Evolutionary conservation across 768 basidiomycete genomes (phyloP).

Genomic region (Leccinellum rugosiceps): DNA sequence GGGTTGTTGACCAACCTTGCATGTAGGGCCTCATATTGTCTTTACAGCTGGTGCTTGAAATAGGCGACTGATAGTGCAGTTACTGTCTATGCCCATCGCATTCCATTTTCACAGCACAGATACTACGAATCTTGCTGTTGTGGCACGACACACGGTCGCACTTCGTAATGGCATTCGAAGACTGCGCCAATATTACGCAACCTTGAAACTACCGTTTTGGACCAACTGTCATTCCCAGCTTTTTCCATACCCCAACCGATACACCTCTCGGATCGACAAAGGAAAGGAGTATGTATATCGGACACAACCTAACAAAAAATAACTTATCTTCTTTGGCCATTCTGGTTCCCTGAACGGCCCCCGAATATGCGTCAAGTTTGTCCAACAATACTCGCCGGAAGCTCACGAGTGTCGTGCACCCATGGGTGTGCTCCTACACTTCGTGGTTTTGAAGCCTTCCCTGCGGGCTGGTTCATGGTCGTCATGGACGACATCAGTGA

Average conservation of each 20-base stretch:
- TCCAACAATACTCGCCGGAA: slow-evolving; percentile 21
- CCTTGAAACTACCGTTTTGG: not conserved
- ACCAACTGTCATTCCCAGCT: not conserved
- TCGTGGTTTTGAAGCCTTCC: slow-evolving; percentile 20
- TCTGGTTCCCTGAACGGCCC: not conserved
- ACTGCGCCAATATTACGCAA: slow-evolving; percentile 24
- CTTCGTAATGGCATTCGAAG: not conserved
- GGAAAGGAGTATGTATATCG: slow-evolving; percentile 12
- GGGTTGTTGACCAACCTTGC: not conserved
- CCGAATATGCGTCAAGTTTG: slow-evolving; percentile 31
- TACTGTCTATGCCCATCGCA: too few relatives aligned
- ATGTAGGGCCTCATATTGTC: slow-evolving; percentile 24
- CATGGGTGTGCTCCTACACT: slow-evolving; percentile 29
- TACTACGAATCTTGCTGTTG: not conserved
- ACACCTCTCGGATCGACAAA: slow-evolving; percentile 7
- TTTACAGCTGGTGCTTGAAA: slow-evolving; percentile 14
- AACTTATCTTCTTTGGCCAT: slow-evolving; percentile 11
- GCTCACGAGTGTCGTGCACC: slow-evolving; percentile 23
- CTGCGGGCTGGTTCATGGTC: slow-evolving; percentile 33
- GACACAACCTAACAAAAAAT: slow-evolving; percentile 1
- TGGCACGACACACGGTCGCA: not conserved
- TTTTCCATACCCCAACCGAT: slow-evolving; percentile 5
- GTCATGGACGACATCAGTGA: slow-evolving; percentile 26
- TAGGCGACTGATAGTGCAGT: too few relatives aligned
- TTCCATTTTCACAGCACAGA: slow-evolving; percentile 18